Evolutionary conservation across 1,139 yeast genomes (phyloP).

Genomic region (Scheffersomyces parashehatae): DNA sequence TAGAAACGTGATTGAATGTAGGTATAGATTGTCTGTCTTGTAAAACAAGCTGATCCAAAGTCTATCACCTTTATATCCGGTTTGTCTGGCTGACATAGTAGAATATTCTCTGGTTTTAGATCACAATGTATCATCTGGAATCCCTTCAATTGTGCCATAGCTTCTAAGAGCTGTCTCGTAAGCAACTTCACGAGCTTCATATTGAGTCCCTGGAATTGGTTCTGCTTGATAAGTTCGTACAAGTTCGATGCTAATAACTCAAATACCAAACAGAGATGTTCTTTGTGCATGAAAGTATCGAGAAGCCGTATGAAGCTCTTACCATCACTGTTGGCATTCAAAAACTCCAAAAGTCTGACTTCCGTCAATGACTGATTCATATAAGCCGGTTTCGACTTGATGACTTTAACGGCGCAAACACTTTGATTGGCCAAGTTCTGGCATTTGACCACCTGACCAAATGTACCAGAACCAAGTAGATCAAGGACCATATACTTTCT

Average conservation of each 20-base stretch:
- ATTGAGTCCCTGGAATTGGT: conserved; percentile 88
- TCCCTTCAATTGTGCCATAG: conserved; percentile 76
- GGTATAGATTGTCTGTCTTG: conserved; percentile 84
- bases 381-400: conserved; percentile 89
- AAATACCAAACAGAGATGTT: conserved; percentile 89
- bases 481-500: conserved; percentile 86
- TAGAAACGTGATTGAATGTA: conserved; percentile 95
- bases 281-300: conserved; percentile 90
- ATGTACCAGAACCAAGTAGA: conserved; percentile 92
- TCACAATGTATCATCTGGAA: conserved; percentile 93
- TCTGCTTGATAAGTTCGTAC: conserved; percentile 88
- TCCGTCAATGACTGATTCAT: conserved; percentile 91
- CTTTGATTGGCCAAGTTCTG: conserved; percentile 88
- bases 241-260: conserved; percentile 85
- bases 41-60: conserved; percentile 96
- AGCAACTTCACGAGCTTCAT: conserved; percentile 78
- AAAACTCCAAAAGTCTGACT: conserved; percentile 78
- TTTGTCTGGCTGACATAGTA: conserved; percentile 76
- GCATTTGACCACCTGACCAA: conserved; percentile 98
- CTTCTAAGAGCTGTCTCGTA: conserved; percentile 77
- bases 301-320: conserved; percentile 75
- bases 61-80: conserved; percentile 93
- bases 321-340: conserved; percentile 72
- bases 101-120: conserved; percentile 91
- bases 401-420: conserved; percentile 91